Percentiles rank a stretch among this genome's conserved stretches.
Evolutionary conservation across 305 asterid species (phyloP).

Genomic region (Fraxinus xanthoxyloides): DNA sequence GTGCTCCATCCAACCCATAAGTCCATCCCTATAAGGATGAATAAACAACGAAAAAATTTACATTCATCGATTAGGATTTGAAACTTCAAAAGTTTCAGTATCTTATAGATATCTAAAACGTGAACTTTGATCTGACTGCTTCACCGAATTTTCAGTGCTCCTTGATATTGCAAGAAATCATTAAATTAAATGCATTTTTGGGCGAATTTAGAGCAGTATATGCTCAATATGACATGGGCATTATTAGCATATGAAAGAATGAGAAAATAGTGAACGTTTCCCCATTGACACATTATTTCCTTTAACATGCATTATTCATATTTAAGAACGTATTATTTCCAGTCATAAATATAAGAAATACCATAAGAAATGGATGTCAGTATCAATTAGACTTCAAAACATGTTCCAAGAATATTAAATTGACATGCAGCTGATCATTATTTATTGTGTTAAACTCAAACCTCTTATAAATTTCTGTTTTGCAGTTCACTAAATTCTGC

Average conservation of each 20-base stretch:
- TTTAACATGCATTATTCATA: background rate
- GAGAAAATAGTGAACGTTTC: background rate
- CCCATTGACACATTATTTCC: background rate
- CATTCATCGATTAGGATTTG: background rate
- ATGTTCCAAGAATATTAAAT: background rate
- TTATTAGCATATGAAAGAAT: background rate
- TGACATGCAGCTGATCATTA: background rate
- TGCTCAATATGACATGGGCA: background rate
- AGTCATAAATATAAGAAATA: background rate
- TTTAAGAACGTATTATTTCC: background rate
- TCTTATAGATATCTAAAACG: background rate
- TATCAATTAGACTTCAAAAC: background rate
- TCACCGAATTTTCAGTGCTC: background rate
- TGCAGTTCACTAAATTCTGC: background rate
- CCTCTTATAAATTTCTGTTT: background rate
- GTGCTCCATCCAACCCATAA: conserved; percentile 75
- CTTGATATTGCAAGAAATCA: background rate
- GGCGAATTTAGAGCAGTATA: background rate
- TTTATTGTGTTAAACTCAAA: background rate
- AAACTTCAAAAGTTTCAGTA: background rate
- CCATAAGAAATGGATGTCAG: background rate
- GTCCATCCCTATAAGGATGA: conserved; percentile 72
- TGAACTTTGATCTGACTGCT: background rate
- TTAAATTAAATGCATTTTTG: background rate
- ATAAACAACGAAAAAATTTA: background rate